Base-by-base conservation (phyloP, 2,329 filamentous ascomycete genomes). In the Colletotrichum sp. region DNA sequence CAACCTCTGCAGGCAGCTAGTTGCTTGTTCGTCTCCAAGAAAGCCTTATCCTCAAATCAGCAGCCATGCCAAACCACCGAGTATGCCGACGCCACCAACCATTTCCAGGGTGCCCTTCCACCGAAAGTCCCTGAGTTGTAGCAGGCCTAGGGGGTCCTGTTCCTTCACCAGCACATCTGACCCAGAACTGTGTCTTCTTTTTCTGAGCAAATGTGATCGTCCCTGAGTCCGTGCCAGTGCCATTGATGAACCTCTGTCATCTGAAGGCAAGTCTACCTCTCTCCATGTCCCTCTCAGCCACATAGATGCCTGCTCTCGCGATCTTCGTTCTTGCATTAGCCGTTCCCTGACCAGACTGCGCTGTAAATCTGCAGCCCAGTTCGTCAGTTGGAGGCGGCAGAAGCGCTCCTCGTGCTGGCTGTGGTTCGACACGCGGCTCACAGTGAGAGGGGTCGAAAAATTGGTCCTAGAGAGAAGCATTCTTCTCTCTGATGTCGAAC, bases 291-390 rank as follows among this genome's bases (percentile, higher is more conserved):
- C 90, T 0, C 91, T 92, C 36, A 95, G 87, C 94, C 94, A 96
- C 32, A 92, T 86, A 5, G 92, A 92, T 43, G 93, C 86, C 81
- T 96, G 92, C 27, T 88, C 89, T 27, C 89, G 88, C 6, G 90
- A 89, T 0, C 94, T 85, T 9, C 89, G 86, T 76, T 94, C 92
- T 76, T 93, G 96, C 78, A 91, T 87, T 32, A 91, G 90, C n/a
- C 92, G 90, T 82, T 97, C 95, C 74, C 93, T 93, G 32, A 92
- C 90, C 2, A 97, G 87, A 80, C 93, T 95, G 71, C 92, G 91
- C 81, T 97, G 95, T 0, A 98, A 87, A 79, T 97, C 94, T 9
- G 92, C 90, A 1, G 95, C 95, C 95, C 95, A 98, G 80, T 94
- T 94, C 3, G 93, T 94, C 22, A 97, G 88, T 8, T 93, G 89